These are phyloP conservation scores for Huntiella decipiens DNA, from an alignment of 2,329 filamentous ascomycete species.

Conservation along the genomic window DNA sequence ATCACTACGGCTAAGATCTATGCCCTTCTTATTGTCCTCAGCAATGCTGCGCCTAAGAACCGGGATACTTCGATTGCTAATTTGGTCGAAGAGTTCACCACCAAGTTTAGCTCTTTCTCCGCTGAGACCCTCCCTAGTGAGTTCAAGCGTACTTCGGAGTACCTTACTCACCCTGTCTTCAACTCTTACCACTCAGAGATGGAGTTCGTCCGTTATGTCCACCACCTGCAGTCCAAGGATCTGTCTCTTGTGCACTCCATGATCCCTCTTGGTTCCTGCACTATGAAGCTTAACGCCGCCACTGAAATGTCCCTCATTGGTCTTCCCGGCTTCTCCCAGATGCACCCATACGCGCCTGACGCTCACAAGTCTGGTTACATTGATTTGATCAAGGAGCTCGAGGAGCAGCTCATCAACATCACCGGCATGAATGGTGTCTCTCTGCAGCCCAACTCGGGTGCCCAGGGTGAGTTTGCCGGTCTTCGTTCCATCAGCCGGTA, in stretches of 20 bases:
- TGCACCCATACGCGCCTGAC: slow-evolving; percentile 62
- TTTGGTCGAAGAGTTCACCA: slow-evolving; percentile 14
- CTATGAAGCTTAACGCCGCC: slow-evolving; percentile 93
- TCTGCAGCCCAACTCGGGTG: slow-evolving; percentile 86
- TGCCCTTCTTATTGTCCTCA: slow-evolving; percentile 23
- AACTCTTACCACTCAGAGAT: slow-evolving; percentile 92
- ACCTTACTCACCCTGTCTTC: slow-evolving; percentile 81
- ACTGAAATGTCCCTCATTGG: slow-evolving; percentile 83
- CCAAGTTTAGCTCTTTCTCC: slow-evolving; percentile 7
- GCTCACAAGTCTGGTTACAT: slow-evolving; percentile 49
- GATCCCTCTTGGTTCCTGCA: slow-evolving; percentile 93
- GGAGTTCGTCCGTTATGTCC: slow-evolving; percentile 80
- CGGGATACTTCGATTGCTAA: slow-evolving; percentile 12
- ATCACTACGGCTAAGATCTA: slow-evolving; percentile 23
- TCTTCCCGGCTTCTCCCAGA: slow-evolving; percentile 52
- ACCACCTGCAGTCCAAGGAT: slow-evolving; percentile 86
- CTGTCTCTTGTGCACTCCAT: slow-evolving; percentile 88
- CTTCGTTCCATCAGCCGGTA: slow-evolving; percentile 75
- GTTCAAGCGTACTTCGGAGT: slow-evolving; percentile 53
- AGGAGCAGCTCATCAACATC: slow-evolving; percentile 57
- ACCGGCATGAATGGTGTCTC: slow-evolving; percentile 83
- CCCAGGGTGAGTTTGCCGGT: slow-evolving; percentile 86
- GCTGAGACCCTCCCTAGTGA: slow-evolving; percentile 28
- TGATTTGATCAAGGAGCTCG: slow-evolving; percentile 51
- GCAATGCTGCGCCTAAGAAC: slow-evolving; percentile 15